Percentiles rank a stretch among this genome's conserved stretches.
Conservation (phyloP, 129 eudicot genomes). For the Chrysanthemum makinoi region DNA sequence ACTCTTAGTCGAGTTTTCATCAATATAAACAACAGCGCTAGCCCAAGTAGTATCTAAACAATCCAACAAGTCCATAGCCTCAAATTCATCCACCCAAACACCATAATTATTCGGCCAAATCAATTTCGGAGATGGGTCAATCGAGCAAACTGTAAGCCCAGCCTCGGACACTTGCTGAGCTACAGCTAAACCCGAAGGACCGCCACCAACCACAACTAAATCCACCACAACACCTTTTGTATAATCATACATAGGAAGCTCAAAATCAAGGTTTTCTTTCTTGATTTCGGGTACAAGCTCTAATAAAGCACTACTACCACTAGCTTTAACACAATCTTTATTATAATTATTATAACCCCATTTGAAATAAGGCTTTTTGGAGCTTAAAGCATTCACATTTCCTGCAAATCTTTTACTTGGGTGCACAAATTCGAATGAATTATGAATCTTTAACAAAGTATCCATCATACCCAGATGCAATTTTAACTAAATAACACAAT, state of each 20-base stretch:
- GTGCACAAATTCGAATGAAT: constrained; percentile 69
- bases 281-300: constrained; percentile 95
- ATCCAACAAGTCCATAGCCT: constrained; percentile 94
- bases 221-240: constrained; percentile 71
- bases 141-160: constrained; percentile 87
- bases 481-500: constrained; percentile 6
- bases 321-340: constrained; percentile 47
- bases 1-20: constrained; percentile 59
- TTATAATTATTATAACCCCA: constrained; percentile 25
- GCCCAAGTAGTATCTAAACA: constrained; percentile 98
- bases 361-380: constrained; percentile 44
- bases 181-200: constrained; percentile 95
- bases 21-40: constrained; percentile 74
- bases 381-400: constrained; percentile 41
- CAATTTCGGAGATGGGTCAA: constrained; percentile 87
- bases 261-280: constrained; percentile 94
- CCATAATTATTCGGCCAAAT: constrained; percentile 99
- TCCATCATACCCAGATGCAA: constrained; percentile 49
- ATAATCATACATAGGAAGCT: constrained; percentile 89
- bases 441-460: constrained; percentile 77
- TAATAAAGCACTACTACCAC: constrained; percentile 66
- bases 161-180: constrained; percentile 97
- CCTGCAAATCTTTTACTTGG: constrained; percentile 61
- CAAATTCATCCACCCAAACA: constrained; percentile 99
- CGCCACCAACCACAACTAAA: constrained; percentile 97